Percentiles rank a stretch among this genome's conserved stretches.
phyloP scores from a whole-genome alignment of 78 protist species.

The Chrysochromulina tobinii region DNA sequence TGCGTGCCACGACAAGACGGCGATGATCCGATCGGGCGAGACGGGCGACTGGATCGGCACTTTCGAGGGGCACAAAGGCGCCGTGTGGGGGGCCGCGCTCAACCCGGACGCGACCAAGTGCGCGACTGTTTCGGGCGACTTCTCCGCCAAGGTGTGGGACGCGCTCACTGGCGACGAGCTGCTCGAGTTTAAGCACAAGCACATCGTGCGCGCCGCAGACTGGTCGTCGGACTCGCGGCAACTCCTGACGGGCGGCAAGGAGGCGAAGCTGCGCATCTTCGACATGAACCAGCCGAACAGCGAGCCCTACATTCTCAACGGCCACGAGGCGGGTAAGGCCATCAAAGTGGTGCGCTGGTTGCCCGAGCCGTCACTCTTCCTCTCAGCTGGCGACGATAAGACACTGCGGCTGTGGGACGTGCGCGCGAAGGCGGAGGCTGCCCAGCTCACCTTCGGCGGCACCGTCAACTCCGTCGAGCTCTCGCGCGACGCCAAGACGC shows the following conservation, averaged over 20 bases:
- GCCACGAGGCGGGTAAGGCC: neutral
- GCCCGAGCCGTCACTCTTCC: neutral
- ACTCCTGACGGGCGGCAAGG: conserved; percentile 72
- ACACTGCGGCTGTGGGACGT: conserved; percentile 54
- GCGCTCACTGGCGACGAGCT: conserved; percentile 73
- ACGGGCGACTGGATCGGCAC: conserved; percentile 94
- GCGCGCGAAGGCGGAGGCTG: conserved; percentile 25
- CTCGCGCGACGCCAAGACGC: conserved; percentile 40
- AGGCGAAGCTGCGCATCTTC: conserved; percentile 61
- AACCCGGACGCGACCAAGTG: conserved; percentile 64
- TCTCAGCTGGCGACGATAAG: conserved; percentile 68
- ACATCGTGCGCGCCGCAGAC: conserved; percentile 72
- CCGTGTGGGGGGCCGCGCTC: conserved; percentile 80
- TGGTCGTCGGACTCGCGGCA: conserved; percentile 41
- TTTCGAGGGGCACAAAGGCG: conserved; percentile 88
- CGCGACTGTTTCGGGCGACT: conserved; percentile 79
- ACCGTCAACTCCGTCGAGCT: conserved; percentile 47
- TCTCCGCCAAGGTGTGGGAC: conserved; percentile 83
- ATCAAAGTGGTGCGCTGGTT: neutral
- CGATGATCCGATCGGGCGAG: conserved; percentile 85
- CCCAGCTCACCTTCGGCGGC: conserved; percentile 35
- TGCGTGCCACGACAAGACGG: conserved; percentile 83
- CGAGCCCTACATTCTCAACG: neutral
- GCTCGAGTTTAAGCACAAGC: conserved; percentile 59
- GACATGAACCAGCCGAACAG: conserved; percentile 33